phyloP scores from a whole-genome alignment of 495 filamentous ascomycete species.

The Aspergillus egyptiacus region DNA sequence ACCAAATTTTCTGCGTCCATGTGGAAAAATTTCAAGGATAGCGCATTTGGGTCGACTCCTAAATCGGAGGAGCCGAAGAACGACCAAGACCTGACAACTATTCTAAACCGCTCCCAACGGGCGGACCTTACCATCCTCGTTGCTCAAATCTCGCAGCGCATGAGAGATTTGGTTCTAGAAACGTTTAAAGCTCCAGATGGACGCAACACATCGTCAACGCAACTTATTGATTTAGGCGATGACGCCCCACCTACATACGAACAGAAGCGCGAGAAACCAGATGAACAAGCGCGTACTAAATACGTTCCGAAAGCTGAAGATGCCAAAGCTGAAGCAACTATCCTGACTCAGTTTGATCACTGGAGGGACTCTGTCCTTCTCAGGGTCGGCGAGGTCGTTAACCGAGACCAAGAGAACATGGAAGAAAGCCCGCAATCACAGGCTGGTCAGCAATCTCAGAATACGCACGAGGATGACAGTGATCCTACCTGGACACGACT shows the following conservation, averaged over 20 bases:
- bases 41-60: conserved; percentile 29
- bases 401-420: conserved; percentile 42
- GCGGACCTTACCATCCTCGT: conserved; percentile 46
- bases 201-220: neutral
- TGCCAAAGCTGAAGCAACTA: conserved; percentile 30
- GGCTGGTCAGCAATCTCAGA: conserved; percentile 5
- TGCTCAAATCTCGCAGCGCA: conserved; percentile 36
- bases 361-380: conserved; percentile 58
- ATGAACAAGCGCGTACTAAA: conserved; percentile 10
- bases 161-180: conserved; percentile 38
- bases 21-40: conserved; percentile 38
- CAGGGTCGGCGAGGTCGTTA: conserved; percentile 60
- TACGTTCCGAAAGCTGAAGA: conserved; percentile 23
- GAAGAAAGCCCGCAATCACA: conserved; percentile 19
- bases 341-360: conserved; percentile 54
- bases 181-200: conserved; percentile 31
- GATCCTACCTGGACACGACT: conserved; percentile 27
- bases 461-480: conserved; percentile 22
- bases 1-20: conserved; percentile 21
- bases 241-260: neutral
- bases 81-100: conserved; percentile 45
- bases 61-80: conserved; percentile 17
- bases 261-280: conserved; percentile 8
- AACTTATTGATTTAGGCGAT: conserved; percentile 4
- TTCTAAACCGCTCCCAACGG: conserved; percentile 44